Evolutionary conservation across 345 rosid genomes (phyloP), one percentile per base, ranked within the genome.

Genomic region (Raphanus sativus): DNA sequence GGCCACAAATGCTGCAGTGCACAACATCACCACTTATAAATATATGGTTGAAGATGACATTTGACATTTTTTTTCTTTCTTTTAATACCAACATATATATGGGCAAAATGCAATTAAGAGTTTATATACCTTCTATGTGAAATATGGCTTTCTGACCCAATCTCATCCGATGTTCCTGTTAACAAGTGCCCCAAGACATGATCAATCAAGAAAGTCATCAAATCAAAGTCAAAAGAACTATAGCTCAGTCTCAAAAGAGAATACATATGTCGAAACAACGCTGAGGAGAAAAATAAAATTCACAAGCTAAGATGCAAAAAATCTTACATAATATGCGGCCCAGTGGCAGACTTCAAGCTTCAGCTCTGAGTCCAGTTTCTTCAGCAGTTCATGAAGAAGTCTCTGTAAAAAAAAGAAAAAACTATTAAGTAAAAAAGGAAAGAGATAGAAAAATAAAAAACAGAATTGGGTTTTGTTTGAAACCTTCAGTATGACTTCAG

Each of bases 261-360:
- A 56, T 4, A 38, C 10, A 32, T 4, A 63, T 17, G 75, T 63
- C 42, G 73, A 59, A 54, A 59, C 5, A 13, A 56, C 24, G 8
- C 40, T 6, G 9, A 21, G 16, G 29, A 63, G 48, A 67, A 17
- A 13, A 16, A 21, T 21, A 21, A 3, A 59, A 13, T 48, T 60
- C 40, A 7, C 40, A 76, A 69, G 13, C 32, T 34, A 33, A 60
- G 48, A 72, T 56, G 10, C 67, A 75, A 52, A 59, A 28, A 33
- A 67, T 71, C 97, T 85, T 83, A 95, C 98, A 84, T 95, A 90
- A 85, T 92, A 92, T 64, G 98, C 96, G 12, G 98, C 99, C 98
- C 98, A 95, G 71, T 90, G 98, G 81, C 97, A 85, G 69, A 89
- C 84, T 86, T 95, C 97, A 74, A 89, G 98, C 88, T 95, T 95